Conservation (phyloP, 805 yeast genomes). For the Spathaspora arborariae region DNA sequence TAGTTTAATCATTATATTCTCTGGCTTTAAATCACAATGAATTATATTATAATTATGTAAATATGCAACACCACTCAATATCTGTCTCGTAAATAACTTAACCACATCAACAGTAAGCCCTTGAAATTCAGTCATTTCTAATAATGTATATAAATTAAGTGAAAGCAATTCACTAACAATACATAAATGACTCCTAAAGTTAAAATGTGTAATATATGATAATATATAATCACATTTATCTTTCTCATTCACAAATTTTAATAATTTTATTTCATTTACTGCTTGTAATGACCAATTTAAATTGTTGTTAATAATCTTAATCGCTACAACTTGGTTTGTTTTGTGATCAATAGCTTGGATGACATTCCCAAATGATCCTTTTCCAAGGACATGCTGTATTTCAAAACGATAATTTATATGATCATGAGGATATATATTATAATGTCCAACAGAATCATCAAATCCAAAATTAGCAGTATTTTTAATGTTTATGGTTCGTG, state of each 20-base stretch:
- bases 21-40: constrained; percentile 79
- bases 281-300: constrained; percentile 75
- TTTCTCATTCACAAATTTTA: constrained; percentile 43
- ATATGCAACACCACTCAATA: constrained; percentile 56
- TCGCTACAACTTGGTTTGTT: constrained; percentile 53
- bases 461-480: constrained; percentile 59
- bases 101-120: constrained; percentile 46
- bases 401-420: constrained; percentile 76
- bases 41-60: constrained; percentile 57
- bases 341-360: constrained; percentile 67
- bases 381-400: constrained; percentile 57
- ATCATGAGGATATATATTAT: constrained; percentile 52
- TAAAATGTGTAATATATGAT: constrained; percentile 63
- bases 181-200: constrained; percentile 79
- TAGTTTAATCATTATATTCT: constrained; percentile 57
- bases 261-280: constrained; percentile 66
- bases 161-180: constrained; percentile 72
- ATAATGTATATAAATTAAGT: constrained; percentile 58
- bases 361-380: constrained; percentile 83
- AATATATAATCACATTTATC: constrained; percentile 31
- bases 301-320: constrained; percentile 73
- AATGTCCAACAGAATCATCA: constrained; percentile 67
- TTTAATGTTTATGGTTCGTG: constrained; percentile 27
- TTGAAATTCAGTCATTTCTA: constrained; percentile 46
- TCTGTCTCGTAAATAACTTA: constrained; percentile 47